These are phyloP conservation scores for Trypanosoma rangeli DNA, from an alignment of 208 protist genomes.

Conservation along the genomic window DNA sequence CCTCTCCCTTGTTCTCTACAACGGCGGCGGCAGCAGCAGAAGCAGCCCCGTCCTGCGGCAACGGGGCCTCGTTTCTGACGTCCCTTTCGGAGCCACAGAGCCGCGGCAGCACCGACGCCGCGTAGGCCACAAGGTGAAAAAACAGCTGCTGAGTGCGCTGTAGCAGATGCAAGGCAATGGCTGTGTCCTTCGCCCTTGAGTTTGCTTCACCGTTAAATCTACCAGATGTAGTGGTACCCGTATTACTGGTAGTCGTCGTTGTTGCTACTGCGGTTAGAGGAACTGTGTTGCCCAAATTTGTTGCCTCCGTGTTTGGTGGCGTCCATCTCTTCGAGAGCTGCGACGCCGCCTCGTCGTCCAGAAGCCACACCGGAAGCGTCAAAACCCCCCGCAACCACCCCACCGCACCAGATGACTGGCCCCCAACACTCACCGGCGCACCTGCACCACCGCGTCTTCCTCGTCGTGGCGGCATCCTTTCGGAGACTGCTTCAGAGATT, in stretches of 20 bases:
- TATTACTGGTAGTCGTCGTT: background rate
- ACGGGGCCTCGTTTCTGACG: background rate
- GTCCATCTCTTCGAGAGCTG: background rate
- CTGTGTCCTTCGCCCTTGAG: background rate
- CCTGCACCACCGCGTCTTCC: background rate
- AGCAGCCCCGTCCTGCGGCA: background rate
- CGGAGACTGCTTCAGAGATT: background rate
- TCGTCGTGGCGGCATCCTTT: background rate
- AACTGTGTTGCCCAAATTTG: background rate
- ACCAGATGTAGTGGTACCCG: background rate
- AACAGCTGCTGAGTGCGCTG: slow-evolving; percentile 25
- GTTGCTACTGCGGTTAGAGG: background rate
- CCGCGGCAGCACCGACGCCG: slow-evolving; percentile 8
- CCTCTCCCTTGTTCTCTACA: background rate
- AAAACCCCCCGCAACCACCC: slow-evolving; percentile 14
- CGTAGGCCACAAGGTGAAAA: slow-evolving; percentile 21
- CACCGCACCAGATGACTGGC: background rate
- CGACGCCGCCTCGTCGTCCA: background rate
- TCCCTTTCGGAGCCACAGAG: background rate
- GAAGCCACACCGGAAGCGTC: slow-evolving; percentile 2
- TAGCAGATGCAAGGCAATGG: slow-evolving; percentile 22
- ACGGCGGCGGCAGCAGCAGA: background rate
- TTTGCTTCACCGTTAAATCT: background rate
- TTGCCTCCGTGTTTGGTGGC: background rate
- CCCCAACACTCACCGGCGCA: background rate